Base-by-base conservation (phyloP, 352 stramenopile genomes). In the Phytopythium chamaehyphon region DNA sequence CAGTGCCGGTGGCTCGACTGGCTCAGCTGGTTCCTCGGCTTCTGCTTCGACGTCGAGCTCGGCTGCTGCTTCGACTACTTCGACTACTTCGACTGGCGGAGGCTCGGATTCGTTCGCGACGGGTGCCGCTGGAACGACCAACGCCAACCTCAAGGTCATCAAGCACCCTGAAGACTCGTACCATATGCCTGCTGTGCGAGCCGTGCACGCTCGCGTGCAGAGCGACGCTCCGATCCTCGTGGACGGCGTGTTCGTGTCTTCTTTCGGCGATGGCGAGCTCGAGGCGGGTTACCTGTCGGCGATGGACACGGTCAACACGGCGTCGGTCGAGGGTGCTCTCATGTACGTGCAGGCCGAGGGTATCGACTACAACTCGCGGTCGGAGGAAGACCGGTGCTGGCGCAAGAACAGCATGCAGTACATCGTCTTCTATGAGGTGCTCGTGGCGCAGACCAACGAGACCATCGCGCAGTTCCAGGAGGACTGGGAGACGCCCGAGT, bases 271-370 rank as follows among this genome's bases (percentile, higher is more conserved):
- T 12, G 75, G 66, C 19, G 69, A 87, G 7, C 66, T 88, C 8
- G 61, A 76, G 10, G 67, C 68, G 12, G 80, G 77, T 0, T 91
- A 91, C 64, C 40, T 76, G 14, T 76, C 73, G 37, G 65, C 54
- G 10, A 69, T 90, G 51, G 79, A 93, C 62, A 70, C 64, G 2
- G 80, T 93, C 51, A 93, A 93, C 61, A 86, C 77, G 6, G 83
- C 79, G 16, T 75, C 55, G 0, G 76, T 93, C 0, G 79, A 90
- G 23, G 83, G 83, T 16, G 69, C 76, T 4, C 66, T 93, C 40
- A 88, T 90, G 75, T 93, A 86, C 48, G 78, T 93, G 5, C 79
- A 90, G 60, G 78, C 79, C 1, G 82, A 93, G 35, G 76, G 77
- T 15, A 93, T 93, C 63, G 86, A 93, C 55, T 31, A 72, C 21